Evolutionary conservation across 1,139 yeast genomes (phyloP).

Genomic region (Hyphopichia pseudoburtonii): DNA sequence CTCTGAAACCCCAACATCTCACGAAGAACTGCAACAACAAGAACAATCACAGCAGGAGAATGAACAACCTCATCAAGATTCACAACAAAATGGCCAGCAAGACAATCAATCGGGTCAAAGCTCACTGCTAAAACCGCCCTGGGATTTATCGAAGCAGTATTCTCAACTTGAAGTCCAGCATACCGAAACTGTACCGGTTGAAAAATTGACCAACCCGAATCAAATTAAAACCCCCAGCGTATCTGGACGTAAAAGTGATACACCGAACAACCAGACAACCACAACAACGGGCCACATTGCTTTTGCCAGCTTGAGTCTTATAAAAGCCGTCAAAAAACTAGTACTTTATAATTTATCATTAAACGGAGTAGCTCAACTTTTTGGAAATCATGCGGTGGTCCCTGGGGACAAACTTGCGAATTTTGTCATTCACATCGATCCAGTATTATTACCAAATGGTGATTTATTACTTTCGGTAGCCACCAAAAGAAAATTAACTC

Average conservation of each 20-base stretch:
- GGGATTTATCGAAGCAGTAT: slow-evolving; percentile 32
- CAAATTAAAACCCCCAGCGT: slow-evolving; percentile 12
- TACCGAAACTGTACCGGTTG: background rate
- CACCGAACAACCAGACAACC: slow-evolving; percentile 13
- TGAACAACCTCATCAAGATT: background rate
- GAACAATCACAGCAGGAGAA: background rate
- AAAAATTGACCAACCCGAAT: slow-evolving; percentile 25
- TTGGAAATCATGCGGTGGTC: slow-evolving; percentile 54
- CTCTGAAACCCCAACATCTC: slow-evolving; percentile 10
- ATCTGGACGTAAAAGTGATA: slow-evolving; percentile 2
- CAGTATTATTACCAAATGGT: slow-evolving; percentile 53
- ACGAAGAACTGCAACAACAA: background rate
- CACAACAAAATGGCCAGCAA: background rate
- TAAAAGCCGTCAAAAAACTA: slow-evolving; percentile 60
- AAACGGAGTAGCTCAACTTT: slow-evolving; percentile 40
- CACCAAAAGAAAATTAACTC: slow-evolving; percentile 24
- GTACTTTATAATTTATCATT: slow-evolving; percentile 47
- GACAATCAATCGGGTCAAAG: background rate
- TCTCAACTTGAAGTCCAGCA: slow-evolving; percentile 15
- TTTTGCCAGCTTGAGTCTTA: slow-evolving; percentile 53
- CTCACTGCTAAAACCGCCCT: slow-evolving; percentile 12
- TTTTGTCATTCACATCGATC: slow-evolving; percentile 51
- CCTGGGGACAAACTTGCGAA: slow-evolving; percentile 14
- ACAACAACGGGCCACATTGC: slow-evolving; percentile 31
- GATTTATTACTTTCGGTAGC: slow-evolving; percentile 40